Conservation (phyloP, 2,329 filamentous ascomycete genomes). For the Arthrobotrys sinensis region DNA sequence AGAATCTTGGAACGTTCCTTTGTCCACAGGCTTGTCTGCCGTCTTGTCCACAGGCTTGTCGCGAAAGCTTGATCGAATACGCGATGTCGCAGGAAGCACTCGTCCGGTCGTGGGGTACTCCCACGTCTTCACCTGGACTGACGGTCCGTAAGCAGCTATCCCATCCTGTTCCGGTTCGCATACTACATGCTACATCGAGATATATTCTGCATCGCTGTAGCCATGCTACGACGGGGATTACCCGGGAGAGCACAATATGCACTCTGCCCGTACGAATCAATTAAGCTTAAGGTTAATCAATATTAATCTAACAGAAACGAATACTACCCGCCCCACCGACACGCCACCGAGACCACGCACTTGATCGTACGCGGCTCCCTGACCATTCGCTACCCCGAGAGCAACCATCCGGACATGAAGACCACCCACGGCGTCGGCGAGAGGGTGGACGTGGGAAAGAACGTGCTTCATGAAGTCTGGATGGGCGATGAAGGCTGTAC, state of each 20-base stretch:
- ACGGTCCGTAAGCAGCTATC: slow-evolving; percentile 74
- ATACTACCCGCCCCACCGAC: slow-evolving; percentile 79
- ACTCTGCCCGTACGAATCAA: too few relatives aligned
- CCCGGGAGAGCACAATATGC: too few relatives aligned
- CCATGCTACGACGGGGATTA: too few relatives aligned
- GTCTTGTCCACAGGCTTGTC: slow-evolving; percentile 12
- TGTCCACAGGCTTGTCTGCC: slow-evolving; percentile 13
- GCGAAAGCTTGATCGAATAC: slow-evolving; percentile 9
- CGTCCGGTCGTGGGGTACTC: slow-evolving; percentile 75
- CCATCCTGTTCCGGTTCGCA: neutral
- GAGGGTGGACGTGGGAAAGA: slow-evolving; percentile 77
- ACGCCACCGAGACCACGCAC: slow-evolving; percentile 78
- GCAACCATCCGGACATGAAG: slow-evolving; percentile 71
- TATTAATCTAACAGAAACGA: slow-evolving; percentile 71
- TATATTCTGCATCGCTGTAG: too few relatives aligned
- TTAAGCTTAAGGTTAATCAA: slow-evolving; percentile 3
- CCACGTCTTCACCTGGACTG: slow-evolving; percentile 80
- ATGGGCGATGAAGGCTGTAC: slow-evolving; percentile 78
- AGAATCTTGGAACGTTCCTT: neutral
- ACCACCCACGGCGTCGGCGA: slow-evolving; percentile 75
- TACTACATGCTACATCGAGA: too few relatives aligned
- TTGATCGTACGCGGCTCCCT: slow-evolving; percentile 77
- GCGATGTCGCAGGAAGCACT: slow-evolving; percentile 26
- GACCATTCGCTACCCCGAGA: slow-evolving; percentile 78
- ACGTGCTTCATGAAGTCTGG: slow-evolving; percentile 78